phyloP scores from a whole-genome alignment of 768 basidiomycete genomes.

The Mrakia frigida region DNA sequence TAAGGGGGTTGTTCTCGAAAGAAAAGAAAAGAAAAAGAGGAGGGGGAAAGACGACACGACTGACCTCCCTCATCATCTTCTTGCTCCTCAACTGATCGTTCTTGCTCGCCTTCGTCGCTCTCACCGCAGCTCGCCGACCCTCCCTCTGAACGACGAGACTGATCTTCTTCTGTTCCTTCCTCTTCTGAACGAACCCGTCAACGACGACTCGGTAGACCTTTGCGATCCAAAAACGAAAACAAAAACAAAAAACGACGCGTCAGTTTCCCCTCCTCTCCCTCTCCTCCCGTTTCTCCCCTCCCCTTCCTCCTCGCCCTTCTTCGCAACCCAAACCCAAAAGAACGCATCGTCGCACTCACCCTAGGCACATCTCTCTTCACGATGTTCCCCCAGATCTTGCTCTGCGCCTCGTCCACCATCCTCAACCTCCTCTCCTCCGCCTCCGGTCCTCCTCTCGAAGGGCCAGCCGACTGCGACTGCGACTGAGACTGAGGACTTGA shows the following conservation, averaged over 20 bases:
- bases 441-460: background rate
- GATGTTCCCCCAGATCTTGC: constrained; percentile 85
- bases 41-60: background rate
- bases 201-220: constrained; percentile 77
- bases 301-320: background rate
- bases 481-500: background rate
- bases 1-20: background rate
- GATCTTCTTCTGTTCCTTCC: constrained; percentile 67
- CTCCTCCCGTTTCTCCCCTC: background rate
- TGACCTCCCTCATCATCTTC: constrained; percentile 67
- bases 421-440: constrained; percentile 16
- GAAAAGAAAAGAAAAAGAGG: background rate
- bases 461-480: background rate
- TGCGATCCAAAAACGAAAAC: background rate
- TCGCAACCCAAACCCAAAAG: background rate
- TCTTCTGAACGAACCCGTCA: constrained; percentile 60
- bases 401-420: constrained; percentile 58
- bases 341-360: constrained; percentile 46
- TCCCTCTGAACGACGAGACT: constrained; percentile 69
- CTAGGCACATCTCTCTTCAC: constrained; percentile 77
- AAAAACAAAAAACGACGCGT: background rate
- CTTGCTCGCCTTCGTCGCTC: constrained; percentile 65
- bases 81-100: constrained; percentile 79
- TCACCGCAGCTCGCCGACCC: constrained; percentile 61
- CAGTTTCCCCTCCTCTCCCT: background rate